phyloP scores from a whole-genome alignment of 179 eudicot genomes.

The Beta lomatogona region DNA sequence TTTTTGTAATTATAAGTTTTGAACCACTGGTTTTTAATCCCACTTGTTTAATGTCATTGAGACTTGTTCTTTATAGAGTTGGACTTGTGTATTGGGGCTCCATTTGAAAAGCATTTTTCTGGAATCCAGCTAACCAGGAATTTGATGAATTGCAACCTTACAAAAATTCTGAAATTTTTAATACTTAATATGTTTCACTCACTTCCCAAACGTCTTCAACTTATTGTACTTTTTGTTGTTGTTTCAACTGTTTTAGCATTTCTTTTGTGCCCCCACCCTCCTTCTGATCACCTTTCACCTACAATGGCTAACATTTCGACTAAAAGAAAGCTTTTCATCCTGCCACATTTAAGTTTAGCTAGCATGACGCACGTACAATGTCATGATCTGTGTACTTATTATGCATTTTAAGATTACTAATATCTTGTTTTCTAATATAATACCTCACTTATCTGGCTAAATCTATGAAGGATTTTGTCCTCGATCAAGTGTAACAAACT shows the following conservation, averaged over 20 bases:
- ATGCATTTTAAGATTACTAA: neutral
- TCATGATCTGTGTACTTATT: neutral
- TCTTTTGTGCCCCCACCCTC: neutral
- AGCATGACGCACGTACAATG: slow-evolving; percentile 4
- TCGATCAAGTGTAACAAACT: too few relatives aligned
- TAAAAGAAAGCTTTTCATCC: neutral
- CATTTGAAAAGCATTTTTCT: slow-evolving; percentile 39
- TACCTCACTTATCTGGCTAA: too few relatives aligned
- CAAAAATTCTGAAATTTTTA: neutral
- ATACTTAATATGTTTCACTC: neutral
- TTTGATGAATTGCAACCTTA: slow-evolving; percentile 30
- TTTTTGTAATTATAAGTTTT: neutral
- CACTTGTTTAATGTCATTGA: neutral
- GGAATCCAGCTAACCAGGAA: slow-evolving; percentile 24
- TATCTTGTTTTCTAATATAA: too few relatives aligned
- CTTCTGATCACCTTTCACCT: neutral
- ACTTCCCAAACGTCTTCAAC: slow-evolving; percentile 30
- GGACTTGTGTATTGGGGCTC: slow-evolving; percentile 30
- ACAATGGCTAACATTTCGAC: neutral
- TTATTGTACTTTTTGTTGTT: slow-evolving; percentile 27
- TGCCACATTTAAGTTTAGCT: neutral
- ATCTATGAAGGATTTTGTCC: too few relatives aligned
- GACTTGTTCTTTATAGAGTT: slow-evolving; percentile 12
- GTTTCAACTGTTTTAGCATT: slow-evolving; percentile 21
- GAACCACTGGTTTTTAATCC: neutral